A percentile compares a stretch with the other conserved stretches of the same genome.
Evolutionary conservation across 2,329 filamentous ascomycete species (phyloP).

Genomic region (Venturia oleaginea): DNA sequence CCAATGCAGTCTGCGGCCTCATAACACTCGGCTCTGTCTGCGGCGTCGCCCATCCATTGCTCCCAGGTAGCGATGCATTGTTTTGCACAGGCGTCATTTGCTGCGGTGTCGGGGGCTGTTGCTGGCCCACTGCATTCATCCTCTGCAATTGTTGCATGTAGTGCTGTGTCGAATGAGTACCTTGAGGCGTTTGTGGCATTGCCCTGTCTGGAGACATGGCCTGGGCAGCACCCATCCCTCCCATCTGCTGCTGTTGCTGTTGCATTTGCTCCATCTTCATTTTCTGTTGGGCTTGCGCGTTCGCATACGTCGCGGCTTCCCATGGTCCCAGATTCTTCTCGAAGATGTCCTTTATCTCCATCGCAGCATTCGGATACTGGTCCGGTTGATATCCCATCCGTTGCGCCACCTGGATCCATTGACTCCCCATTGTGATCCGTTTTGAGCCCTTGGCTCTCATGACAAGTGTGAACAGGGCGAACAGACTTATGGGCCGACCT

Average conservation of each 20-base stretch:
- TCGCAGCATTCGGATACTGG: constrained; percentile 51
- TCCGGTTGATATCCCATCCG: constrained; percentile 33
- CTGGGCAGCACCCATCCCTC: constrained; percentile 23
- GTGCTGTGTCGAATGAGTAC: constrained; percentile 9
- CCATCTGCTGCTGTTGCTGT: constrained; percentile 25
- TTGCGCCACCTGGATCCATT: constrained; percentile 64
- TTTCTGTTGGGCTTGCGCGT: constrained; percentile 33
- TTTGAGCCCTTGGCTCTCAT: constrained; percentile 71
- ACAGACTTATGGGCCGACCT: constrained; percentile 64
- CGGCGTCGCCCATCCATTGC: constrained; percentile 40
- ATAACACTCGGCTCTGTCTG: constrained; percentile 27
- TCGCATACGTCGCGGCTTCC: constrained; percentile 57
- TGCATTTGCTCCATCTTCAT: constrained; percentile 26
- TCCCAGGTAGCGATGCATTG: constrained; percentile 37
- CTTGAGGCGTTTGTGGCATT: constrained; percentile 16
- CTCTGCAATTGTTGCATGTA: constrained; percentile 33
- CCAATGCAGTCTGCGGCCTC: constrained; percentile 17
- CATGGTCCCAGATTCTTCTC: constrained; percentile 68
- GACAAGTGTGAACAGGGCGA: constrained; percentile 69
- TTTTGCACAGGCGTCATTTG: constrained; percentile 36
- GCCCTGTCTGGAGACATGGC: constrained; percentile 25
- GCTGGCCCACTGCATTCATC: constrained; percentile 19
- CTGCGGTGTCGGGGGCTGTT: constrained; percentile 28
- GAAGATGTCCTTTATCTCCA: constrained; percentile 63
- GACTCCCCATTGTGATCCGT: constrained; percentile 57